Evolutionary conservation across 208 protist species (phyloP).

Genomic region (Leishmania lainsoni): DNA sequence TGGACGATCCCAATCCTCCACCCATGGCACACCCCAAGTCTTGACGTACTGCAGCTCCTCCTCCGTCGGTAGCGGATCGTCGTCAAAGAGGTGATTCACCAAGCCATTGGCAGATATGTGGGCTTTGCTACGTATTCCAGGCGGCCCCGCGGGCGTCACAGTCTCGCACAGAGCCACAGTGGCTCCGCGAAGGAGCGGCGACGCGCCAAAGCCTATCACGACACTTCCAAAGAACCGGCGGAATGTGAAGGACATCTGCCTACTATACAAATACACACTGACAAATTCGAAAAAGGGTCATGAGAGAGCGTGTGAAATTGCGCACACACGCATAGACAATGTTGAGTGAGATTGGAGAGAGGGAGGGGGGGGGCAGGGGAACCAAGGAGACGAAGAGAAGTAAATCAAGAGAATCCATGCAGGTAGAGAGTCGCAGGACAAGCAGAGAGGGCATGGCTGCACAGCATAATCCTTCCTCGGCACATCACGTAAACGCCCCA

Average conservation of each 20-base stretch:
- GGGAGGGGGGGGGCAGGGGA: neutral
- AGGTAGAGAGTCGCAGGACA: neutral
- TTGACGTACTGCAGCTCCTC: conserved; percentile 53
- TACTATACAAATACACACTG: neutral
- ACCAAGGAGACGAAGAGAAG: neutral
- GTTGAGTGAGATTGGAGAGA: neutral
- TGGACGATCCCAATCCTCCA: conserved; percentile 69
- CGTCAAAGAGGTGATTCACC: conserved; percentile 31
- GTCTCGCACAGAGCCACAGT: conserved; percentile 34
- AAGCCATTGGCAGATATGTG: conserved; percentile 38
- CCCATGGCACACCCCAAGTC: conserved; percentile 66
- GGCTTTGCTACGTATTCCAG: neutral
- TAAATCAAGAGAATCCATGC: neutral
- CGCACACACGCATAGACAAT: neutral
- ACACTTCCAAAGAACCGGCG: conserved; percentile 29
- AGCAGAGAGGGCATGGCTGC: too few relatives aligned
- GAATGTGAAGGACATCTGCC: conserved; percentile 31
- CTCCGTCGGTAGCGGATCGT: conserved; percentile 26
- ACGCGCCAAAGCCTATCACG: conserved; percentile 29
- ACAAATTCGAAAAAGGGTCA: neutral
- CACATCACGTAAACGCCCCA: neutral
- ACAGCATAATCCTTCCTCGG: neutral
- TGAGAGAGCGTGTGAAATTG: neutral
- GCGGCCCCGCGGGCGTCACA: conserved; percentile 9
- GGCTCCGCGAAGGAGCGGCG: conserved; percentile 29